These are phyloP conservation scores for Boletus fagicola DNA, from an alignment of 768 basidiomycete species.

Conservation along the genomic window DNA sequence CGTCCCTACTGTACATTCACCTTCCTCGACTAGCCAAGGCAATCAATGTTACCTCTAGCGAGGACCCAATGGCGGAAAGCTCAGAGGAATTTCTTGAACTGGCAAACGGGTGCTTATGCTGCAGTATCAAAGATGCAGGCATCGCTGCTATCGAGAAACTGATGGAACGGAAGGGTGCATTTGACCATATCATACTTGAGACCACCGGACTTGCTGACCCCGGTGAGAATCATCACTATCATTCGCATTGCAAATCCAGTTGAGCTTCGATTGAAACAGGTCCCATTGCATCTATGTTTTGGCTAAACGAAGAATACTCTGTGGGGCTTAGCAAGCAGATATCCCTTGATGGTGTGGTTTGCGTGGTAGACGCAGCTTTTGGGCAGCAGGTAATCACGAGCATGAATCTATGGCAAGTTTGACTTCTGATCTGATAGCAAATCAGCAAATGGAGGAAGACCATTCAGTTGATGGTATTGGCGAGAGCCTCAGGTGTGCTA, in stretches of 20 bases:
- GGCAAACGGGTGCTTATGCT: slow-evolving; percentile 97
- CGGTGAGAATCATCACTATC: slow-evolving; percentile 42
- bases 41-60: slow-evolving; percentile 73
- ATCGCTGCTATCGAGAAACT: slow-evolving; percentile 92
- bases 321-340: slow-evolving; percentile 68
- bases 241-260: not conserved
- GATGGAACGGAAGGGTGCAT: slow-evolving; percentile 80
- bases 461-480: slow-evolving; percentile 62
- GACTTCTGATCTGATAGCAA: slow-evolving; percentile 1
- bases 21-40: slow-evolving; percentile 60
- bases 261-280: slow-evolving; percentile 39
- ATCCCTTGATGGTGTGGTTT: slow-evolving; percentile 83
- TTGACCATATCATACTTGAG: slow-evolving; percentile 95
- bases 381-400: slow-evolving; percentile 49
- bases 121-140: slow-evolving; percentile 93
- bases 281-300: slow-evolving; percentile 85
- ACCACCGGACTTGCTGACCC: slow-evolving; percentile 97
- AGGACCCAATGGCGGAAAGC: slow-evolving; percentile 58
- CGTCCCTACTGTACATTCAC: not conserved
- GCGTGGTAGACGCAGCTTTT: slow-evolving; percentile 88
- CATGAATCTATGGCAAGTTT: slow-evolving; percentile 33
- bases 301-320: slow-evolving; percentile 82
- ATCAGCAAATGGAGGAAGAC: slow-evolving; percentile 85
- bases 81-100: slow-evolving; percentile 90
- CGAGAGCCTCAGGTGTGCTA: slow-evolving; percentile 73